Percentiles rank a stretch among this genome's conserved stretches.
phyloP scores from a whole-genome alignment of 2,329 filamentous ascomycete species.

The Cladophialophora exuberans region DNA sequence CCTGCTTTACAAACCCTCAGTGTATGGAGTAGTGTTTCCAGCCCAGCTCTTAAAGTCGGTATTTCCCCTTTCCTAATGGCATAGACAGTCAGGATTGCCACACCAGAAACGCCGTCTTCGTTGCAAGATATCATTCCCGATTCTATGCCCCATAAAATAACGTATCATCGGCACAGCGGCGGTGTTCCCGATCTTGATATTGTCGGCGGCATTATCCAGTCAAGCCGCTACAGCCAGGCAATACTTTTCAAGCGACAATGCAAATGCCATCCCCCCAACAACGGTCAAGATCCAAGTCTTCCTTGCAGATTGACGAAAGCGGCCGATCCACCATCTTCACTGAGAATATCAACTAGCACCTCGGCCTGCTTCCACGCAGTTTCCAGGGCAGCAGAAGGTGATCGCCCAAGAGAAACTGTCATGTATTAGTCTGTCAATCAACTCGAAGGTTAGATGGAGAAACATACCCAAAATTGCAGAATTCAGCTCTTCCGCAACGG shows the following conservation, averaged over 20 bases:
- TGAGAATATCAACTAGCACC: constrained; percentile 80
- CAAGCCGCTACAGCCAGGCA: no score
- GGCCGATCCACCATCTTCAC: constrained; percentile 76
- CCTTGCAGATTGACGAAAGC: constrained; percentile 73
- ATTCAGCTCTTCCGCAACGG: constrained; percentile 91
- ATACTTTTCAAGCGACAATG: no score
- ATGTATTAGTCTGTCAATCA: constrained; percentile 21
- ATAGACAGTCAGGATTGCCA: background rate
- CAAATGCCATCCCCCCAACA: no score
- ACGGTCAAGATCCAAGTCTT: constrained; percentile 17
- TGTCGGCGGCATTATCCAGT: background rate
- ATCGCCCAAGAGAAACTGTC: constrained; percentile 85
- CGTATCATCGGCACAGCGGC: background rate
- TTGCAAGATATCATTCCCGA: no score
- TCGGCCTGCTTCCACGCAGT: constrained; percentile 83
- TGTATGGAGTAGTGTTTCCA: no score
- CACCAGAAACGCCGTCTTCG: background rate
- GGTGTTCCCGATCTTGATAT: no score
- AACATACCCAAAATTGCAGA: constrained; percentile 83
- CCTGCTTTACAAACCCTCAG: background rate
- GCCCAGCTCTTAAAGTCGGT: no score
- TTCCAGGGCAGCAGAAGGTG: constrained; percentile 82
- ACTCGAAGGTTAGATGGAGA: background rate
- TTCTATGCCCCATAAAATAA: background rate
- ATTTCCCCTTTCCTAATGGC: no score